Evolutionary conservation across 2,329 filamentous ascomycete genomes (phyloP).

Genomic region (Aspergillus sp.): DNA sequence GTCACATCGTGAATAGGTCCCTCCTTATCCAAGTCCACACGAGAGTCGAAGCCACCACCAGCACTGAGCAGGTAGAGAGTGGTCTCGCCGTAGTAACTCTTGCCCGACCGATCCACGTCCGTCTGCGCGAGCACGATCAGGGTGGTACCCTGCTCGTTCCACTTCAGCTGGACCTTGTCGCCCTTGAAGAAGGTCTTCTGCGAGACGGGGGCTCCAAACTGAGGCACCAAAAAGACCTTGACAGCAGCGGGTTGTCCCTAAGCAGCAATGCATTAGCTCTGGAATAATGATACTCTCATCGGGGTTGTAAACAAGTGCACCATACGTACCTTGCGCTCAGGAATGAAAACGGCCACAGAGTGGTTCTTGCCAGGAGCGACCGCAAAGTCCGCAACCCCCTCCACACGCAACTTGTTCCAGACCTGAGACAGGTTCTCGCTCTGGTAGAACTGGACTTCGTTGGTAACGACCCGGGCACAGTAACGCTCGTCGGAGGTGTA

Average conservation of each 20-base stretch:
- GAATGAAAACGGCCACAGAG: constrained; percentile 91
- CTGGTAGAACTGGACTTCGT: constrained; percentile 97
- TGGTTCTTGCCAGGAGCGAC: constrained; percentile 86
- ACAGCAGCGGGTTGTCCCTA: constrained; percentile 91
- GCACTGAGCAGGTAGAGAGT: constrained; percentile 93
- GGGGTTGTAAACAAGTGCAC: neutral
- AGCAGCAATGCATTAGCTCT: constrained; percentile 2
- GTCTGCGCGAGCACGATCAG: constrained; percentile 95
- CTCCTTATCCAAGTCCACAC: constrained; percentile 91
- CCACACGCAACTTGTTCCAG: constrained; percentile 93
- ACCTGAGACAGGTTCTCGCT: constrained; percentile 80
- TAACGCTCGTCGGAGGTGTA: constrained; percentile 92
- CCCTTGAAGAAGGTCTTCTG: constrained; percentile 99
- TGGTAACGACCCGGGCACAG: constrained; percentile 90
- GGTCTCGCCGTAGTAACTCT: constrained; percentile 99
- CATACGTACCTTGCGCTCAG: constrained; percentile 79
- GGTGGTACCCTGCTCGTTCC: constrained; percentile 90
- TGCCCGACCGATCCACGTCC: constrained; percentile 96
- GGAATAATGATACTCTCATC: neutral
- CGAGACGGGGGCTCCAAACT: constrained; percentile 79
- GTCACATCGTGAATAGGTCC: constrained; percentile 96
- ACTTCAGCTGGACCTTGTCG: constrained; percentile 98
- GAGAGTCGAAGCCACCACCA: constrained; percentile 87
- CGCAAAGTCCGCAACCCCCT: constrained; percentile 87
- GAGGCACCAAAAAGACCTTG: constrained; percentile 90